Evolutionary conservation across 1,139 yeast genomes (phyloP), one percentile per base, ranked within the genome.

Genomic region (Yamadazyma buinensis): DNA sequence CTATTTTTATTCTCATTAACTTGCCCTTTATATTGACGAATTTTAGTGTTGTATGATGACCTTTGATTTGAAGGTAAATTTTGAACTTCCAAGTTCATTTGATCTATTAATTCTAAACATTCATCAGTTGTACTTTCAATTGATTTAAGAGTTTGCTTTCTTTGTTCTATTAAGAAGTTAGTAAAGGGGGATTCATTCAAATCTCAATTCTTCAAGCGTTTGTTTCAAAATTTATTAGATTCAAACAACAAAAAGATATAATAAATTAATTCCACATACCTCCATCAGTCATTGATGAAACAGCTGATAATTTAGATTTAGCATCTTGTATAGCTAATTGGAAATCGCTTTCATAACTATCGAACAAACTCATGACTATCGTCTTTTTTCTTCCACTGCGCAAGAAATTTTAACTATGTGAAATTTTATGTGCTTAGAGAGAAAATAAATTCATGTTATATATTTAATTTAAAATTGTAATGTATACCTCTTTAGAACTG

Each of bases 11-110:
- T 55, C 23, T 68, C 69, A 34, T 80, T 86, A 6, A 82, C 65
- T 44, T 83, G 84, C 12, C 67, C 46, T 34, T 80, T 75, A 53
- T 79, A 83, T 32, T 78, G 79, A 38, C 95, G 77, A 29, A 86
- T 68, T 47, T 80, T 80, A 32, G 86, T 67, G 51, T 87, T 87
- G 51, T 73, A 81, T 10, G 76, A 61, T 1, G 88, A 73, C 38
- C 95, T 66, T 44, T 78, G 73, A 31, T 73, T 74, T 2, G 88
- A 78, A 5, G 95, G 87, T 34, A 87, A 72, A 49, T 81, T 83
- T 54, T 84, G 92, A 1, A 86, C 84, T 52, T 86, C 95, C 27
- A 86, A 68, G 23, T 76, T 72, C 80, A 87, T 78, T 48, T 87
- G 94, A 51, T 85, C 95, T 31, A 84, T 64, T 48, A 84, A 71